Percentiles rank a stretch among this genome's conserved stretches.
These are phyloP conservation scores for Tetrahymena malaccensis DNA, from an alignment of 73 alveolate species.

Conservation along the genomic window DNA sequence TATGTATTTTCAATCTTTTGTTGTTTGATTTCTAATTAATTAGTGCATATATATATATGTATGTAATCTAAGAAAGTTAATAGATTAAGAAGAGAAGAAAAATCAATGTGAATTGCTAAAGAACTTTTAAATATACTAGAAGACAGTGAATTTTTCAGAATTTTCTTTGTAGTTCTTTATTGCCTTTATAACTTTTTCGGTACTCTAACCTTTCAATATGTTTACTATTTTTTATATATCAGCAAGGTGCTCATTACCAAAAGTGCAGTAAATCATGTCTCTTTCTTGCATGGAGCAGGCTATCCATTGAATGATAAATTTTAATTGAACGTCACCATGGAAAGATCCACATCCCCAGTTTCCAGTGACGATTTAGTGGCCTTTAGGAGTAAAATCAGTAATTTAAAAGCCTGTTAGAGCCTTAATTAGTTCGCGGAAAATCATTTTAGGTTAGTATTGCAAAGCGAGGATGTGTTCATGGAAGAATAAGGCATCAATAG, in stretches of 20 bases:
- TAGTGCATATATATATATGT: neutral
- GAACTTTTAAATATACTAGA: neutral
- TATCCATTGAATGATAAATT: constrained; percentile 46
- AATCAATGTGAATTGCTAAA: neutral
- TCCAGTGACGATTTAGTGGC: constrained; percentile 41
- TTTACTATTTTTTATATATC: neutral
- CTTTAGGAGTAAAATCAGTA: neutral
- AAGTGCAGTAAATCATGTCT: constrained; percentile 43
- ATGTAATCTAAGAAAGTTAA: neutral
- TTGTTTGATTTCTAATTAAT: neutral
- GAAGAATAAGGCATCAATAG: constrained; percentile 26
- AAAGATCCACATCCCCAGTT: constrained; percentile 66
- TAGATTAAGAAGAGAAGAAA: neutral
- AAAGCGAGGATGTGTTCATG: neutral
- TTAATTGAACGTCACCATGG: constrained; percentile 44
- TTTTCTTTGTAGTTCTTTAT: neutral
- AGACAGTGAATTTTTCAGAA: neutral
- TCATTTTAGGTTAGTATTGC: neutral
- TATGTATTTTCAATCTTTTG: neutral
- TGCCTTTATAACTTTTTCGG: neutral
- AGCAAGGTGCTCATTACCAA: constrained; percentile 25
- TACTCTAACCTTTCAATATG: neutral
- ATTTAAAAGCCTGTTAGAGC: neutral
- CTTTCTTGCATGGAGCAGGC: constrained; percentile 42
- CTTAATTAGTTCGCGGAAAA: neutral